phyloP scores from a whole-genome alignment of 192 early-diverging fungal species.

The Rhizoclosmatium globosum region DNA sequence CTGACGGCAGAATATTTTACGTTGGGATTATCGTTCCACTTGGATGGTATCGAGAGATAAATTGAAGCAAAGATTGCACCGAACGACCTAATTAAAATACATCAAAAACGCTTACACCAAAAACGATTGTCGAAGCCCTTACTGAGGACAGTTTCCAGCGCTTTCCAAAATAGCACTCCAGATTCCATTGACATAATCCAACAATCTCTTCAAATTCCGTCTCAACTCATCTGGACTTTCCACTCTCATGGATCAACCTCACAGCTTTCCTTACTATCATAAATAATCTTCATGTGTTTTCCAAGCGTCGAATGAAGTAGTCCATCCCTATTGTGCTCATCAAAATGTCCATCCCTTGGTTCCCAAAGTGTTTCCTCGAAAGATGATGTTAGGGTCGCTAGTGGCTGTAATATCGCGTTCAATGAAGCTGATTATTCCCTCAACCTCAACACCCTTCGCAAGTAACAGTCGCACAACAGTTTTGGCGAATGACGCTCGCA shows the following conservation, averaged over 20 bases:
- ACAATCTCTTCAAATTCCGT: slow-evolving; percentile 46
- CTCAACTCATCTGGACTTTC: slow-evolving; percentile 42
- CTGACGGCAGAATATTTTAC: slow-evolving; percentile 52
- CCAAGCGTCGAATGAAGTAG: slow-evolving; percentile 56
- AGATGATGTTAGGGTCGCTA: slow-evolving; percentile 57
- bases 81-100: slow-evolving; percentile 19
- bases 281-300: background rate
- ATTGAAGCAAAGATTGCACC: slow-evolving; percentile 24
- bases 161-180: slow-evolving; percentile 53
- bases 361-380: slow-evolving; percentile 65
- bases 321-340: slow-evolving; percentile 61
- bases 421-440: slow-evolving; percentile 26
- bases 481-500: slow-evolving; percentile 53
- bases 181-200: slow-evolving; percentile 39
- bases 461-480: slow-evolving; percentile 46
- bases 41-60: slow-evolving; percentile 9
- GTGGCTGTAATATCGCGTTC: slow-evolving; percentile 30
- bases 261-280: slow-evolving; percentile 42
- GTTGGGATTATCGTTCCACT: background rate
- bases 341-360: slow-evolving; percentile 65
- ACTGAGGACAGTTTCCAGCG: slow-evolving; percentile 49
- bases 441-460: slow-evolving; percentile 43
- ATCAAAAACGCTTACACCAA: slow-evolving; percentile 1
- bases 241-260: slow-evolving; percentile 54
- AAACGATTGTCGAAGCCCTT: background rate